Evolutionary conservation across 169 alveolate species (phyloP).

Genomic region (Cryptosporidium viatorum): DNA sequence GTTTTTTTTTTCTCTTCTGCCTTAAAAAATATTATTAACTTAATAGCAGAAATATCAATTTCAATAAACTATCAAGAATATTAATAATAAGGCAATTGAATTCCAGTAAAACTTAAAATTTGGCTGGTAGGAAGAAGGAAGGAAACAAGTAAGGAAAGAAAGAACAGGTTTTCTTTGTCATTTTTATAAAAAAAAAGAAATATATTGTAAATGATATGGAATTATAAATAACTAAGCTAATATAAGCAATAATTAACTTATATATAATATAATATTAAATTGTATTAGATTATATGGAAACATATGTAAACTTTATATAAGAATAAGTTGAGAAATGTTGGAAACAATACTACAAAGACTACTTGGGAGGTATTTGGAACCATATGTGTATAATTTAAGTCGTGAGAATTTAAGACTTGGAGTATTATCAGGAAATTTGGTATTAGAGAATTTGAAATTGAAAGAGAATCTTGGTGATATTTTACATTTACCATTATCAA

Average conservation of each 20-base stretch:
- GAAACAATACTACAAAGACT: conserved; percentile 69
- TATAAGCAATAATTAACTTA: neutral
- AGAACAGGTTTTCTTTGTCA: no score
- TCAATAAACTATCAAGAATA: neutral
- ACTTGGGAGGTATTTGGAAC: conserved; percentile 71
- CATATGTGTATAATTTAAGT: conserved; percentile 71
- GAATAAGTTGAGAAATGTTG: conserved; percentile 36
- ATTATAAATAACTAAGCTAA: no score
- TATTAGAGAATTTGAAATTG: conserved; percentile 46
- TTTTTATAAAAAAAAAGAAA: no score
- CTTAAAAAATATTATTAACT: neutral
- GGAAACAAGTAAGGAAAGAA: no score
- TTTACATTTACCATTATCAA: conserved; percentile 50
- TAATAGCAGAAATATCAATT: neutral
- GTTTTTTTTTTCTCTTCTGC: neutral
- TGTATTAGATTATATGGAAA: neutral
- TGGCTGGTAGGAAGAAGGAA: no score
- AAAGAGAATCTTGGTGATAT: conserved; percentile 72
- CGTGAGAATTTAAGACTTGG: conserved; percentile 73
- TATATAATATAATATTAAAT: neutral
- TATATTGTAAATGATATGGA: neutral
- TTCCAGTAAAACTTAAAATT: no score
- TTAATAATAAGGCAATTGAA: no score
- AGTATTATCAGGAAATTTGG: conserved; percentile 66
- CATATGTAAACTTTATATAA: conserved; percentile 1